Percentiles rank a stretch among this genome's conserved stretches.
Evolutionary conservation across 805 yeast genomes (phyloP).

Genomic region (Saturnispora ahearnii): DNA sequence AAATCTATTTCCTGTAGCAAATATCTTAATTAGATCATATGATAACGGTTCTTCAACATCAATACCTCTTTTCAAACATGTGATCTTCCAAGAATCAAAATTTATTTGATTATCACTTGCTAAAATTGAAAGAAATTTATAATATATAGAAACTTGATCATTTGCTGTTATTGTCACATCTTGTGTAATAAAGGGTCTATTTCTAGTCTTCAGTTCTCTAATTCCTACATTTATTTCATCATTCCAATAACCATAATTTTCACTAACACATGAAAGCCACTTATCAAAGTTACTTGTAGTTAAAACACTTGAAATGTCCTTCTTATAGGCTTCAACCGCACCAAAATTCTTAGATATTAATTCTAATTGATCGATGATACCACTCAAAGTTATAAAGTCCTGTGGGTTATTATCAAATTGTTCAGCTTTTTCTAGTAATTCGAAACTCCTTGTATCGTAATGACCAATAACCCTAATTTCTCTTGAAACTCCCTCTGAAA

Average conservation of each 20-base stretch:
- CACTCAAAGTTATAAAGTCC: conserved; percentile 44
- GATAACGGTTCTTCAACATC: conserved; percentile 42
- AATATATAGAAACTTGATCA: conserved; percentile 56
- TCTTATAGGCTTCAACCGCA: conserved; percentile 17
- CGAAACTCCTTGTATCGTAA: conserved; percentile 25
- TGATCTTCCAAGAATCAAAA: conserved; percentile 36
- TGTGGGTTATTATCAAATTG: conserved; percentile 5
- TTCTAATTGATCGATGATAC: conserved; percentile 48
- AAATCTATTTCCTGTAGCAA: conserved; percentile 31
- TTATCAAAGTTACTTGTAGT: conserved; percentile 17
- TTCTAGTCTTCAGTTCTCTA: conserved; percentile 58
- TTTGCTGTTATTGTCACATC: conserved; percentile 26
- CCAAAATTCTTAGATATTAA: conserved; percentile 16
- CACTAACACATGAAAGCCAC: conserved; percentile 12
- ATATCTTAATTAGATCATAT: conserved; percentile 30
- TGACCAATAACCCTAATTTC: conserved; percentile 53
- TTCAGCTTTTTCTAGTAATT: conserved; percentile 7
- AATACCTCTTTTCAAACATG: conserved; percentile 38
- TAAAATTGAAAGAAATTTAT: conserved; percentile 37
- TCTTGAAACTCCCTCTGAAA: conserved; percentile 45
- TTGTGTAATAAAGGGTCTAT: conserved; percentile 33
- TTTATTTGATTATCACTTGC: conserved; percentile 23
- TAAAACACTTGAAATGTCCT: conserved; percentile 13
- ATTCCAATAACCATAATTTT: conserved; percentile 19
- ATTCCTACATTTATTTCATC: conserved; percentile 28